Evolutionary conservation across 208 protist species (phyloP).

Genomic region (Crithidia brevicula): DNA sequence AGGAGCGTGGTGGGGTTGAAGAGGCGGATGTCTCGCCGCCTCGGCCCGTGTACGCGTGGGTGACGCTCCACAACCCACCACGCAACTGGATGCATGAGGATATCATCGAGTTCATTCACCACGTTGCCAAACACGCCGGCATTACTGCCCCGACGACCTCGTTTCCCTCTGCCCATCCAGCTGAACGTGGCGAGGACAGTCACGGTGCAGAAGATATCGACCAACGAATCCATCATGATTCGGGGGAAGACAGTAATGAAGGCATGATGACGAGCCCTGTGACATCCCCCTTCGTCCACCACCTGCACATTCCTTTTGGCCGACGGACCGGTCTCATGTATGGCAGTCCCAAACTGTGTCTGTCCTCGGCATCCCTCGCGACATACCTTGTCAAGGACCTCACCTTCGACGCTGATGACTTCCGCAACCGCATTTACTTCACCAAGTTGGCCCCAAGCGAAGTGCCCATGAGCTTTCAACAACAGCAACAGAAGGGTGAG

Average conservation of each 20-base stretch:
- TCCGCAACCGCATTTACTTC: slow-evolving; percentile 80
- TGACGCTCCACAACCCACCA: slow-evolving; percentile 79
- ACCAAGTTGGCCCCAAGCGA: slow-evolving; percentile 30
- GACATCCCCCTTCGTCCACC: slow-evolving; percentile 67
- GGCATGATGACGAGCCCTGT: slow-evolving; percentile 42
- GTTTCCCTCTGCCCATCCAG: background rate
- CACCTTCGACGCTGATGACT: slow-evolving; percentile 75
- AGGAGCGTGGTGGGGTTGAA: too few relatives aligned
- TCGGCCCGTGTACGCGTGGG: slow-evolving; percentile 17
- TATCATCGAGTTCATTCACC: slow-evolving; percentile 80
- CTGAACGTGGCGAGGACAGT: too few relatives aligned
- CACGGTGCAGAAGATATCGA: background rate
- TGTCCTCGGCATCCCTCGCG: slow-evolving; percentile 62
- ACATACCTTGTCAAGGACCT: slow-evolving; percentile 59
- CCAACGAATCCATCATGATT: too few relatives aligned
- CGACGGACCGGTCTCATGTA: slow-evolving; percentile 85
- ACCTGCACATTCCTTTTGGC: slow-evolving; percentile 78
- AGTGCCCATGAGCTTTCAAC: slow-evolving; percentile 7
- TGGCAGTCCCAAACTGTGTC: slow-evolving; percentile 57
- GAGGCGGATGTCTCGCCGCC: background rate
- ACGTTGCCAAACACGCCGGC: slow-evolving; percentile 68
- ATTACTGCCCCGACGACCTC: slow-evolving; percentile 37
- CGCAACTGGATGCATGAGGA: slow-evolving; percentile 86
- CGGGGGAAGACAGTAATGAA: too few relatives aligned
- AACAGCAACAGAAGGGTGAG: slow-evolving; percentile 7